A percentile compares a stretch with the other conserved stretches of the same genome.
Conservation (phyloP, 169 alveolate genomes). For the Plasmodium sp. region DNA sequence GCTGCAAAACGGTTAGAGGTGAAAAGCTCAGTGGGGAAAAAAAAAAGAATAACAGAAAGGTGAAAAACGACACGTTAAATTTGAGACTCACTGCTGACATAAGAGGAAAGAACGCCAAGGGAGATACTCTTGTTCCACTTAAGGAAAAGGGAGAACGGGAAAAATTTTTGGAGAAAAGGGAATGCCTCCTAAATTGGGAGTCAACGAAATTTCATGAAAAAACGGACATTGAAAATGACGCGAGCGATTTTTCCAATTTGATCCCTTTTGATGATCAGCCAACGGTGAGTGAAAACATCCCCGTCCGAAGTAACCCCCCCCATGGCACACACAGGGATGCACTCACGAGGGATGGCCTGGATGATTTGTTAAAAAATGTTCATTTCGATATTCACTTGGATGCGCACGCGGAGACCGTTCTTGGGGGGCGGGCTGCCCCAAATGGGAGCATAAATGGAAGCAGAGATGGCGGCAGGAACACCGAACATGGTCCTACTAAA, state of each 20-base stretch:
- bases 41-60: not conserved
- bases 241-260: not conserved
- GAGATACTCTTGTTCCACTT: not conserved
- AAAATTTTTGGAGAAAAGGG: slow-evolving; percentile 25
- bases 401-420: not conserved
- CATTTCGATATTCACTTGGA: slow-evolving; percentile 64
- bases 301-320: not conserved
- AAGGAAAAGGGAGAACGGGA: not conserved
- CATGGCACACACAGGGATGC: not conserved
- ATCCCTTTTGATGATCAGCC: not conserved
- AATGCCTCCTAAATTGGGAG: not conserved
- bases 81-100: not conserved
- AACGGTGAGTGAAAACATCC: not conserved
- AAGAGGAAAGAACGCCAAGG: not conserved
- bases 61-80: not conserved
- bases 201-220: not conserved
- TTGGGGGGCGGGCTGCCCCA: not conserved
- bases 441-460: not conserved
- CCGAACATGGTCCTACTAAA: not conserved
- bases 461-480: not conserved
- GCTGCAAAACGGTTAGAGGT: not conserved
- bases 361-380: slow-evolving; percentile 15
- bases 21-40: not conserved
- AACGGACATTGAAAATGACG: slow-evolving; percentile 5
- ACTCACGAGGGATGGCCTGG: not conserved